Evolutionary conservation across 2,329 filamentous ascomycete species (phyloP).

Genomic region (Coniochaeta prunicola): DNA sequence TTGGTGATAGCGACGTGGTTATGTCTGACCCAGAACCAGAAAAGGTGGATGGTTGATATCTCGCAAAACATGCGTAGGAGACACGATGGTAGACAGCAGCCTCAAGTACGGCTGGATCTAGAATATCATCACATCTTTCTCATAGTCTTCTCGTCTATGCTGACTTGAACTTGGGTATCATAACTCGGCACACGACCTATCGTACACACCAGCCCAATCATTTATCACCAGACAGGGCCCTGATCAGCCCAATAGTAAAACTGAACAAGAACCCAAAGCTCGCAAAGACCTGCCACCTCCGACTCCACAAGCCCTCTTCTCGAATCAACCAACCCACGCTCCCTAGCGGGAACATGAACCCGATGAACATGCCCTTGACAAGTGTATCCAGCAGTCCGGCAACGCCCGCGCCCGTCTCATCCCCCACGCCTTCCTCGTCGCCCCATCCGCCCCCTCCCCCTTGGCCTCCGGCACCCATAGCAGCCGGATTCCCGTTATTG

Average conservation of each 20-base stretch:
- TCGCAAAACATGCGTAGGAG: not conserved
- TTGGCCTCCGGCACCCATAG: constrained; percentile 23
- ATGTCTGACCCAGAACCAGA: not conserved
- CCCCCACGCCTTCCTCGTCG: constrained; percentile 23
- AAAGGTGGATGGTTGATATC: not conserved
- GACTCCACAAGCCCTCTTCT: constrained; percentile 81
- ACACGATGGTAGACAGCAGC: not conserved
- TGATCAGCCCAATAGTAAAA: constrained; percentile 65
- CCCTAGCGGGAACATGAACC: constrained; percentile 91
- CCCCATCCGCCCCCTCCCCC: constrained; percentile 25
- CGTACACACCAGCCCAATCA: not conserved
- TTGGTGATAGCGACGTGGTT: not conserved
- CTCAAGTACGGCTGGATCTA: not conserved
- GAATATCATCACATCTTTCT: not conserved
- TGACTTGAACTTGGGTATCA: not conserved
- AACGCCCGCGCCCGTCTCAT: constrained; percentile 36
- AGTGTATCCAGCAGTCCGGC: constrained; percentile 70
- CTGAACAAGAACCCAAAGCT: constrained; percentile 78
- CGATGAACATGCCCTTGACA: constrained; percentile 80
- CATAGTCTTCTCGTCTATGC: not conserved
- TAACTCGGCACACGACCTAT: not conserved
- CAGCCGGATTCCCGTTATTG: constrained; percentile 29
- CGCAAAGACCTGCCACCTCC: constrained; percentile 79
- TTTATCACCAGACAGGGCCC: constrained; percentile 32
- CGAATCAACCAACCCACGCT: constrained; percentile 78